Evolutionary conservation across 2,329 filamentous ascomycete genomes (phyloP).

Genomic region (Hirsutella rhossiliensis): DNA sequence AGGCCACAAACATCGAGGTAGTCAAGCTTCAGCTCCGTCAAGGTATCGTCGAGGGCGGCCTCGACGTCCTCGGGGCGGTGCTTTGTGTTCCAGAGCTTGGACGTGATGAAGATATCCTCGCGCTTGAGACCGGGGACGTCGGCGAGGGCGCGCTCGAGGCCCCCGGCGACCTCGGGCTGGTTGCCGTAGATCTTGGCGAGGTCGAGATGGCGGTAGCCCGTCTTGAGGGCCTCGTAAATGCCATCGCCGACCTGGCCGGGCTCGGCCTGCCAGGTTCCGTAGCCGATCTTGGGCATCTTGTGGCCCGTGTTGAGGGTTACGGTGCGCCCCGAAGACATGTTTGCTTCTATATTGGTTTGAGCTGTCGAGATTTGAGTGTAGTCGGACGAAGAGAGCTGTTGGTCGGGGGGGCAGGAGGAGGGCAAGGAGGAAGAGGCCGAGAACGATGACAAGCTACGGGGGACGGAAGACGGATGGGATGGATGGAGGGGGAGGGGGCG

Average conservation of each 20-base stretch:
- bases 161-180: slow-evolving; percentile 45
- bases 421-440: too few relatives aligned
- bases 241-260: slow-evolving; percentile 52
- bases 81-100: slow-evolving; percentile 52
- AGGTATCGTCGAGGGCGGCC: slow-evolving; percentile 40
- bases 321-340: slow-evolving; percentile 43
- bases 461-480: too few relatives aligned
- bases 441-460: too few relatives aligned
- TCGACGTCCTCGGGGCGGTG: slow-evolving; percentile 49
- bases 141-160: slow-evolving; percentile 33
- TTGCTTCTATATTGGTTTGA: too few relatives aligned
- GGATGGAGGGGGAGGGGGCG: too few relatives aligned
- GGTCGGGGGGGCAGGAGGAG: too few relatives aligned
- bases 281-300: slow-evolving; percentile 49
- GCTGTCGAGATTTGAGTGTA: too few relatives aligned
- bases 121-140: slow-evolving; percentile 40
- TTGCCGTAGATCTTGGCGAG: slow-evolving; percentile 49
- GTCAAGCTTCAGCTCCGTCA: slow-evolving; percentile 42
- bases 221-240: slow-evolving; percentile 50
- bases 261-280: slow-evolving; percentile 56
- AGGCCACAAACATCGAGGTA: slow-evolving; percentile 37
- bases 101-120: slow-evolving; percentile 49
- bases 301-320: slow-evolving; percentile 52
- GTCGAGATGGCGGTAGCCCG: slow-evolving; percentile 52
- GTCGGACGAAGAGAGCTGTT: too few relatives aligned